A percentile compares a stretch with the other conserved stretches of the same genome.
Evolutionary conservation across 1,284 basidiomycete genomes (phyloP).

Genomic region (Cutaneotrichosporon curvatum): DNA sequence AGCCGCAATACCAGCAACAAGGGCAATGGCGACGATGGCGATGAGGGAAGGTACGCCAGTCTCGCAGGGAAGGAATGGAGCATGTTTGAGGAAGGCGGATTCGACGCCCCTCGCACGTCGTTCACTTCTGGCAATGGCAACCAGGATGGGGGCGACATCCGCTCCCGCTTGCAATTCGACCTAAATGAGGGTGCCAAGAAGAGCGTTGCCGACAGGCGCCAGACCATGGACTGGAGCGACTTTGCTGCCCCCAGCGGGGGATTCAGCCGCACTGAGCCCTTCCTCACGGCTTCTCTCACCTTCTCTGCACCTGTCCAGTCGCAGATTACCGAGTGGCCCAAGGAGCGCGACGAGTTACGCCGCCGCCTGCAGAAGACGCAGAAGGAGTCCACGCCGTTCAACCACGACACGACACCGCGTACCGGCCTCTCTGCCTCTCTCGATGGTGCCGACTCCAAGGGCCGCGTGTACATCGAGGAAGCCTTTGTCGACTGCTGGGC

Average conservation of each 20-base stretch:
- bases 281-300: conserved; percentile 68
- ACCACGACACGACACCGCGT: conserved; percentile 75
- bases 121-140: not conserved
- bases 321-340: conserved; percentile 63
- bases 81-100: conserved; percentile 73
- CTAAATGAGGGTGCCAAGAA: conserved; percentile 71
- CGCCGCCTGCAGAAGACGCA: conserved; percentile 75
- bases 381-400: conserved; percentile 68
- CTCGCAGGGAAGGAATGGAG: conserved; percentile 81
- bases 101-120: conserved; percentile 48
- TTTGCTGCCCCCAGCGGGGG: conserved; percentile 59
- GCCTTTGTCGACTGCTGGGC: conserved; percentile 80
- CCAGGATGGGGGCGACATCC: conserved; percentile 21
- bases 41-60: conserved; percentile 64
- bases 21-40: conserved; percentile 29
- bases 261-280: conserved; percentile 66
- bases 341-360: conserved; percentile 62
- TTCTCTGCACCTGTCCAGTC: conserved; percentile 64
- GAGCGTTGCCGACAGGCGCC: conserved; percentile 60
- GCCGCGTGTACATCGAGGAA: conserved; percentile 65
- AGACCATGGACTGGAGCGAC: conserved; percentile 77
- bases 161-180: conserved; percentile 72
- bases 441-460: conserved; percentile 51
- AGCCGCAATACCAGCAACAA: not conserved
- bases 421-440: conserved; percentile 36